phyloP scores from a whole-genome alignment of 2,329 filamentous ascomycete species.

The Thermoascus crustaceus region DNA sequence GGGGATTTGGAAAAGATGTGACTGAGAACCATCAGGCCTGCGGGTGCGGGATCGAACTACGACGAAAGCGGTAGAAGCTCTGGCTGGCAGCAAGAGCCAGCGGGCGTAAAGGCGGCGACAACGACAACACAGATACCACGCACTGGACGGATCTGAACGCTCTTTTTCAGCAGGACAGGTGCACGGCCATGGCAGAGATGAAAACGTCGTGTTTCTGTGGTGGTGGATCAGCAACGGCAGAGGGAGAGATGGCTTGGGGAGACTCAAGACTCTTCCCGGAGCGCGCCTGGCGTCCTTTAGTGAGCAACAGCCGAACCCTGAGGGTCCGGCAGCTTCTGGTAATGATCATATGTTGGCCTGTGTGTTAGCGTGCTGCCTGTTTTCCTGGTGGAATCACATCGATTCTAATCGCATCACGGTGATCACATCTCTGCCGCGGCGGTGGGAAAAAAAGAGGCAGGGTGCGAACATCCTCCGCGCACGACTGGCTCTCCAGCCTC shows the following conservation, averaged over 20 bases:
- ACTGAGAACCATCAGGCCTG: constrained; percentile 26
- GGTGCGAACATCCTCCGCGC: no score
- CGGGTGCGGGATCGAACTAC: constrained; percentile 25
- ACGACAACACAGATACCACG: background rate
- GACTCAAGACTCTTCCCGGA: background rate
- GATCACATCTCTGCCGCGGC: no score
- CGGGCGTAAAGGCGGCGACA: background rate
- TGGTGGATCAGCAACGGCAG: background rate
- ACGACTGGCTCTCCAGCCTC: no score
- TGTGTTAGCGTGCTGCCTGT: constrained; percentile 19
- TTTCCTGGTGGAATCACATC: constrained; percentile 17
- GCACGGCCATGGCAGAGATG: background rate
- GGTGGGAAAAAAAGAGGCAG: no score
- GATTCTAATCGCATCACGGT: no score
- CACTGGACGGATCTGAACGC: no score
- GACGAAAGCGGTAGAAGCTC: constrained; percentile 34
- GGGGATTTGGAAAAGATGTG: constrained; percentile 30
- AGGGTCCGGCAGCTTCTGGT: background rate
- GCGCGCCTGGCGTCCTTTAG: constrained; percentile 1
- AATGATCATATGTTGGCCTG: constrained; percentile 3
- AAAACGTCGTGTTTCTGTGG: constrained; percentile 2
- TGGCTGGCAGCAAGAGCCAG: constrained; percentile 2
- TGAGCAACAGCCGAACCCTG: background rate
- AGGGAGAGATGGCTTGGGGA: background rate
- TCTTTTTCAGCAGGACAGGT: no score